Evolutionary conservation across 345 rosid species (phyloP), one percentile per base, ranked within the genome.

Genomic region (Chamaenerion angustifolium): DNA sequence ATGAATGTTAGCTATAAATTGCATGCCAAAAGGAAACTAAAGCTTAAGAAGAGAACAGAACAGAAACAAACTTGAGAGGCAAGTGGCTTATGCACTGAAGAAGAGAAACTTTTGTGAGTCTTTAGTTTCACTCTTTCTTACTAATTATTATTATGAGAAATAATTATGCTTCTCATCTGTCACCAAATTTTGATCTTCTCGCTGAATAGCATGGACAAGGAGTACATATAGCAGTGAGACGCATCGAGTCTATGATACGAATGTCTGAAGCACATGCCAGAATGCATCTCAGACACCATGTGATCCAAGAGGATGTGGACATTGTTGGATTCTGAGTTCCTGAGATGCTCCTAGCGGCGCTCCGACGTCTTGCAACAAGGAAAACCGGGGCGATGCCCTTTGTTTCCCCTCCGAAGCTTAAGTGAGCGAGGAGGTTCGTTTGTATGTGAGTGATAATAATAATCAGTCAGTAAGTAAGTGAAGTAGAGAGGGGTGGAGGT

Each of bases 241-340:
- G 87, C 71, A 84, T 87, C 1, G 98, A 92, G 72, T 92, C 95
- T 3, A 92, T 92, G 98, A 92, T 92, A 42, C 73, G 96, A 56
- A 92, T 87, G 96, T 84, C 96, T 25, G 98, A 92, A 68, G 87
- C 98, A 53, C 96, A 92, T 76, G 98, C 98, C 37, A 77, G 96
- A 72, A 92, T 92, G 85, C 96, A 87, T 62, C 89, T 92, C 61
- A 77, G 96, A 25, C 94, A 84, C 61, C 85, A 92, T 61, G 96
- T 84, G 3, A 92, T 75, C 7, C 93, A 84, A 64, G 96, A 92
- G 52, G 96, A 92, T 72, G 93, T 83, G 53, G 82, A 87, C 63
- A 84, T 87, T n/a, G n/a, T n/a, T n/a, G n/a, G n/a, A n/a, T n/a
- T n/a, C n/a, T n/a, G n/a, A n/a, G n/a, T n/a, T n/a, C n/a, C n/a